phyloP scores from a whole-genome alignment of 257 asterid species.

The Plantago major region DNA sequence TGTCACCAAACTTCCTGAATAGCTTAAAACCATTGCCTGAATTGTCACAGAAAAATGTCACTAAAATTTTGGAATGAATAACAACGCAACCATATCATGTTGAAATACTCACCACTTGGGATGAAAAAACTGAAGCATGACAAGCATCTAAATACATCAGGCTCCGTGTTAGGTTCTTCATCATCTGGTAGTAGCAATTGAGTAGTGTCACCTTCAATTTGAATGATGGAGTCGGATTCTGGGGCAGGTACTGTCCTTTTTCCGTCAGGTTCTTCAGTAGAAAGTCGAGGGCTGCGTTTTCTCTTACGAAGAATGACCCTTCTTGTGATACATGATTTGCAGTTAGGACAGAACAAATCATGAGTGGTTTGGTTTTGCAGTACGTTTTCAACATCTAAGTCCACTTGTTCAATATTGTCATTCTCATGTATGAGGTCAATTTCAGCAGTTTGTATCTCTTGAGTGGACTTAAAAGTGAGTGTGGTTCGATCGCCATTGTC shows the following conservation, averaged over 20 bases:
- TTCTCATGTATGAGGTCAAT: constrained; percentile 37
- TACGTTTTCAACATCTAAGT: constrained; percentile 59
- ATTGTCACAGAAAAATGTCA: constrained; percentile 11
- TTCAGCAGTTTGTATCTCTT: constrained; percentile 59
- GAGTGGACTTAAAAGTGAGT: neutral
- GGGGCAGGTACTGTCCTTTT: constrained; percentile 33
- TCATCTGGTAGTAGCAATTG: constrained; percentile 18
- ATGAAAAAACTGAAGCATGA: constrained; percentile 89
- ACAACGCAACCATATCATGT: constrained; percentile 7
- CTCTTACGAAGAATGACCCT: constrained; percentile 83
- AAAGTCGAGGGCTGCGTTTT: constrained; percentile 46
- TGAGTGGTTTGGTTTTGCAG: constrained; percentile 65
- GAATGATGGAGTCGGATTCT: constrained; percentile 23
- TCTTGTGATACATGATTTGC: constrained; percentile 85
- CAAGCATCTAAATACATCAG: constrained; percentile 79
- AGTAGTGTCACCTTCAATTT: constrained; percentile 16
- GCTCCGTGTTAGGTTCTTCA: constrained; percentile 40
- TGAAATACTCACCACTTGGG: constrained; percentile 49
- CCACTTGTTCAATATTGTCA: constrained; percentile 33
- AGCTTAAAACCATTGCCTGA: constrained; percentile 63
- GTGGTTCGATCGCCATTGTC: too few species aligned
- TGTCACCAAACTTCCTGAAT: constrained; percentile 35
- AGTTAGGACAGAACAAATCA: constrained; percentile 84
- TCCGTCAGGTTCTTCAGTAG: constrained; percentile 44
- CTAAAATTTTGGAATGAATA: neutral